These are phyloP conservation scores for Talaromyces sp. DNA, from an alignment of 2,329 filamentous ascomycete species.

Conservation along the genomic window DNA sequence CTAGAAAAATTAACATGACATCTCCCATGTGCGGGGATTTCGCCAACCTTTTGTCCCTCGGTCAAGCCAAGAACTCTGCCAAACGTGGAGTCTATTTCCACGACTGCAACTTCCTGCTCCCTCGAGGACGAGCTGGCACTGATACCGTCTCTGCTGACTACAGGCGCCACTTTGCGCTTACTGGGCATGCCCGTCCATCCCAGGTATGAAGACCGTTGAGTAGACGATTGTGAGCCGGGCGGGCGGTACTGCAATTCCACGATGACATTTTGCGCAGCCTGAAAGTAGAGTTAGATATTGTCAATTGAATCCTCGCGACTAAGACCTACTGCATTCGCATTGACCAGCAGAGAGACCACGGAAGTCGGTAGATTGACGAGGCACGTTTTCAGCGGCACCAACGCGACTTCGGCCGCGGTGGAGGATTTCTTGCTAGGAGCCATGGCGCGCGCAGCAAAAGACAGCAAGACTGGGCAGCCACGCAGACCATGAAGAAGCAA, in stretches of 20 bases:
- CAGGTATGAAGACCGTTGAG: constrained; percentile 69
- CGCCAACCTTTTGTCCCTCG: constrained; percentile 74
- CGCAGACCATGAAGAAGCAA: background rate
- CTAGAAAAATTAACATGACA: constrained; percentile 27
- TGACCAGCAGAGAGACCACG: constrained; percentile 77
- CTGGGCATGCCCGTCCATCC: constrained; percentile 99
- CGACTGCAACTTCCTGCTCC: constrained; percentile 69
- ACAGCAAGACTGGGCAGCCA: background rate
- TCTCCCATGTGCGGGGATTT: background rate
- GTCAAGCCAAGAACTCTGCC: constrained; percentile 68
- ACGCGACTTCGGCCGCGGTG: constrained; percentile 72
- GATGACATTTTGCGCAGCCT: constrained; percentile 93
- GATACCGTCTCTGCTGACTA: constrained; percentile 69
- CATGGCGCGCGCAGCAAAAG: constrained; percentile 24
- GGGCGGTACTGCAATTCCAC: constrained; percentile 80
- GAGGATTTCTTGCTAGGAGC: constrained; percentile 45
- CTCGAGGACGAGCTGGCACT: constrained; percentile 51
- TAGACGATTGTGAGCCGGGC: constrained; percentile 37
- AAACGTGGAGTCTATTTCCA: constrained; percentile 85
- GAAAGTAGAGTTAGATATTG: constrained; percentile 14
- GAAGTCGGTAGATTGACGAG: constrained; percentile 85
- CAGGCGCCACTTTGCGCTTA: constrained; percentile 69
- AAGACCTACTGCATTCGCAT: constrained; percentile 73
- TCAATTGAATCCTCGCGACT: background rate
- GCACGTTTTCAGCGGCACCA: constrained; percentile 88